Conservation (phyloP, 2,329 filamentous ascomycete genomes). For the Venturia pyrina region DNA sequence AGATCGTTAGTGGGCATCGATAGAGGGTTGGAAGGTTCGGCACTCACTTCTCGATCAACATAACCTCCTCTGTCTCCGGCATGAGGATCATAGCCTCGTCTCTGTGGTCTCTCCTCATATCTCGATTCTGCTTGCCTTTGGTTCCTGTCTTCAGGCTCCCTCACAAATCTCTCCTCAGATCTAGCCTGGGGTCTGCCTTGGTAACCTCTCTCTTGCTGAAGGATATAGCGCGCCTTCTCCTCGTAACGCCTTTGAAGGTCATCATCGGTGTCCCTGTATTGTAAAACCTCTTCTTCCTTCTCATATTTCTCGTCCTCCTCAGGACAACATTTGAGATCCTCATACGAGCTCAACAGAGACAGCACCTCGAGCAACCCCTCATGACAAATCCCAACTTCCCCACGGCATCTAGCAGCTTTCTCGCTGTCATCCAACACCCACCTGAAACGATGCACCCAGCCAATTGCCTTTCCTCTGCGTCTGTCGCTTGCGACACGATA, state of each 20-base stretch:
- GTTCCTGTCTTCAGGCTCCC: neutral
- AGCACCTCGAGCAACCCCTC: slow-evolving; percentile 26
- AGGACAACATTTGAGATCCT: slow-evolving; percentile 13
- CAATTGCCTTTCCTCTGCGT: slow-evolving; percentile 25
- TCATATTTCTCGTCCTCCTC: neutral
- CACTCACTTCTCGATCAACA: neutral
- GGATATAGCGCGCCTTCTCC: slow-evolving; percentile 1
- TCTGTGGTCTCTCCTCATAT: neutral
- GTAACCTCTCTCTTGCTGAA: slow-evolving; percentile 1
- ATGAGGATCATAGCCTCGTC: neutral
- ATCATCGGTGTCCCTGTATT: neutral
- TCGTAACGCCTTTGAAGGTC: neutral
- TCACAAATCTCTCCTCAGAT: neutral
- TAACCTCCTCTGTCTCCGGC: neutral
- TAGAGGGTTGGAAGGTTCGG: too few relatives aligned
- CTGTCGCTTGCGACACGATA: slow-evolving; percentile 26
- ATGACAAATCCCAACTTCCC: slow-evolving; percentile 26
- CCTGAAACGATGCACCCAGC: slow-evolving; percentile 26
- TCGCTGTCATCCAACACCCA: slow-evolving; percentile 31
- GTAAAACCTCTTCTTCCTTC: neutral
- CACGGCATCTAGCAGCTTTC: slow-evolving; percentile 27
- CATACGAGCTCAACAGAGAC: slow-evolving; percentile 24
- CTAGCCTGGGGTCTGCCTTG: neutral
- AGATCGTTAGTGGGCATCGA: neutral
- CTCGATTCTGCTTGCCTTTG: neutral